A percentile compares a stretch with the other conserved stretches of the same genome.
phyloP scores from a whole-genome alignment of 768 basidiomycete species.

The Termitomyces titanicus region DNA sequence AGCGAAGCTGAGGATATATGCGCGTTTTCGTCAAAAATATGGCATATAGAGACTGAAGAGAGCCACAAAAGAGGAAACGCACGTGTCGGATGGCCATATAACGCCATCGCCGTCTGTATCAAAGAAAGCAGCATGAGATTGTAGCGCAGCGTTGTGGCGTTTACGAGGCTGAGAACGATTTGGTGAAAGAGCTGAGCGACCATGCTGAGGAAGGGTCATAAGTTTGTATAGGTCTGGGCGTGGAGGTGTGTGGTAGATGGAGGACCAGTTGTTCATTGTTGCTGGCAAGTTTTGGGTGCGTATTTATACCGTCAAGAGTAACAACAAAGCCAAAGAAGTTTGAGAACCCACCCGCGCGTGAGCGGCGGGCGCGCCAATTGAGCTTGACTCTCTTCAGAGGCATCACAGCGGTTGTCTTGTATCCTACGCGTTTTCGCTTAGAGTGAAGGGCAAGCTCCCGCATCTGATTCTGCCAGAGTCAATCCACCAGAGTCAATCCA shows the following conservation, averaged over 20 bases:
- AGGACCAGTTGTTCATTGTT: slow-evolving; percentile 11
- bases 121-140: slow-evolving; percentile 43
- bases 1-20: slow-evolving; percentile 1
- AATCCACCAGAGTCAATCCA: too few species aligned
- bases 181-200: slow-evolving; percentile 13
- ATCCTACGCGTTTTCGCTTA: too few species aligned
- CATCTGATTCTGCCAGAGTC: too few species aligned
- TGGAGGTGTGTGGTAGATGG: slow-evolving; percentile 15
- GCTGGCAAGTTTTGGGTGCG: not conserved
- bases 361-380: too few species aligned
- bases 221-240: not conserved
- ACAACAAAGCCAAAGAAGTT: slow-evolving; percentile 4
- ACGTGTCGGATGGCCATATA: slow-evolving; percentile 46
- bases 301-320: not conserved
- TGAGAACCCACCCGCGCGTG: too few species aligned
- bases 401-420: too few species aligned
- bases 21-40: not conserved
- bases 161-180: slow-evolving; percentile 12
- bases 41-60: not conserved
- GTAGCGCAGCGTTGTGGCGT: slow-evolving; percentile 31
- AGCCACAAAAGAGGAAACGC: slow-evolving; percentile 11
- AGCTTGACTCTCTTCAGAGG: too few species aligned
- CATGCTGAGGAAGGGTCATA: slow-evolving; percentile 7
- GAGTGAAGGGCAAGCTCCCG: too few species aligned
- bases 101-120: slow-evolving; percentile 41